phyloP scores from a whole-genome alignment of 306 rosid species.

The Spatholobus suberectus region DNA sequence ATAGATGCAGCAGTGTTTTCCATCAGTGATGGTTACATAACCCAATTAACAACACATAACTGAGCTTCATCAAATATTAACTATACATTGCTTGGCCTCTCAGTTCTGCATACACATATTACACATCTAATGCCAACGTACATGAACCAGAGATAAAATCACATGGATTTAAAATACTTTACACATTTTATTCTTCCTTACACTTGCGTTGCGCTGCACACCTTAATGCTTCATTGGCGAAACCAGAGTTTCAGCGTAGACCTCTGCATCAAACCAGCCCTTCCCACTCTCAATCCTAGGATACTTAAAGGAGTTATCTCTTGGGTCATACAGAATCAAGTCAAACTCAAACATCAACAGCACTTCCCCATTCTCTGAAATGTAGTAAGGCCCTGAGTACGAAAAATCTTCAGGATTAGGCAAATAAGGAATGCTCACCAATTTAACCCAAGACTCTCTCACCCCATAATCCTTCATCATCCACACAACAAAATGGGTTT shows the following conservation, averaged over 20 bases:
- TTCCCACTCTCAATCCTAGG: conserved; percentile 60
- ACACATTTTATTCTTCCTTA: conserved; percentile 38
- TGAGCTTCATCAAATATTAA: conserved; percentile 24
- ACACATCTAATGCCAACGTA: conserved; percentile 31
- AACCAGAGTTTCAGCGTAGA: conserved; percentile 54
- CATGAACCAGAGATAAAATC: conserved; percentile 23
- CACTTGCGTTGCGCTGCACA: neutral
- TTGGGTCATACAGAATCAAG: conserved; percentile 52
- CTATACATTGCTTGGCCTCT: conserved; percentile 36
- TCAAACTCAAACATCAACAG: conserved; percentile 63
- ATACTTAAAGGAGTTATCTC: conserved; percentile 43
- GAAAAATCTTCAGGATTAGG: conserved; percentile 61
- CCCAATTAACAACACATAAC: neutral
- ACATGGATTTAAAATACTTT: conserved; percentile 2
- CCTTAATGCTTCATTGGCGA: conserved; percentile 49
- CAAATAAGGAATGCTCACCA: conserved; percentile 57
- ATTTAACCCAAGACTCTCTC: conserved; percentile 50
- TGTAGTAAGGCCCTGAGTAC: conserved; percentile 50
- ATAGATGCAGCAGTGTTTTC: conserved; percentile 26
- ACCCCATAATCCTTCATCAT: conserved; percentile 55
- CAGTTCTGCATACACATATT: conserved; percentile 31
- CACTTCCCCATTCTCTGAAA: conserved; percentile 53
- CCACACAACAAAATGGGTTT: conserved; percentile 56
- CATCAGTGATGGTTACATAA: neutral
- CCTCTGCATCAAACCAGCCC: conserved; percentile 68